Evolutionary conservation across 495 filamentous ascomycete genomes (phyloP).

Genomic region (Podospora appendiculata): DNA sequence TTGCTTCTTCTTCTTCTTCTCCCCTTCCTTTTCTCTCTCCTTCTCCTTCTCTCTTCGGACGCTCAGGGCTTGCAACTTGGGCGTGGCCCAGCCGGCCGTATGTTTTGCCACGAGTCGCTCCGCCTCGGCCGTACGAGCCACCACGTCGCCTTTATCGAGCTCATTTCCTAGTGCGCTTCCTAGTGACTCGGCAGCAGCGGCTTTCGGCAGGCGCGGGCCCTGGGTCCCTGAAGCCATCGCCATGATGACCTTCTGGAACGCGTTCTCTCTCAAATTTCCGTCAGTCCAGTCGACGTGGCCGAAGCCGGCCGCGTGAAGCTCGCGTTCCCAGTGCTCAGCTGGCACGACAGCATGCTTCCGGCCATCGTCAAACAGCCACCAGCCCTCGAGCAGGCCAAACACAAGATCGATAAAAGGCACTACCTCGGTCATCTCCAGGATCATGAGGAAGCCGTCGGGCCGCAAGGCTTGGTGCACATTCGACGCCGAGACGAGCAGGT

Average conservation of each 20-base stretch:
- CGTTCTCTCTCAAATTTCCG: constrained; percentile 27
- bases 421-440: constrained; percentile 28
- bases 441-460: constrained; percentile 27
- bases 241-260: constrained; percentile 2
- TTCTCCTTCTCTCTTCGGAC: too few relatives aligned
- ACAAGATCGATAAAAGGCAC: constrained; percentile 39
- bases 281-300: constrained; percentile 39
- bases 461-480: constrained; percentile 25
- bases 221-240: neutral
- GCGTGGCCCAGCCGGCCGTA: too few relatives aligned
- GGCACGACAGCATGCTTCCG: constrained; percentile 35
- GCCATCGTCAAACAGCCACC: constrained; percentile 47
- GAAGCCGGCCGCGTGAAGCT: constrained; percentile 36
- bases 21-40: too few relatives aligned
- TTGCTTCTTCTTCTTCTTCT: too few relatives aligned
- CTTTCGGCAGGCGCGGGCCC: too few relatives aligned
- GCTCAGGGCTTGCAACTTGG: too few relatives aligned
- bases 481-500: constrained; percentile 17
- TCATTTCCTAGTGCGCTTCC: too few relatives aligned
- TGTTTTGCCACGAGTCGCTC: too few relatives aligned
- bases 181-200: too few relatives aligned
- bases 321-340: constrained; percentile 27
- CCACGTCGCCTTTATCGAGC: too few relatives aligned
- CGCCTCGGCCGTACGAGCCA: too few relatives aligned
- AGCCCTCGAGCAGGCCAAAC: constrained; percentile 45